Evolutionary conservation across 345 rosid genomes (phyloP).

Genomic region (Pugionium dolabratum): DNA sequence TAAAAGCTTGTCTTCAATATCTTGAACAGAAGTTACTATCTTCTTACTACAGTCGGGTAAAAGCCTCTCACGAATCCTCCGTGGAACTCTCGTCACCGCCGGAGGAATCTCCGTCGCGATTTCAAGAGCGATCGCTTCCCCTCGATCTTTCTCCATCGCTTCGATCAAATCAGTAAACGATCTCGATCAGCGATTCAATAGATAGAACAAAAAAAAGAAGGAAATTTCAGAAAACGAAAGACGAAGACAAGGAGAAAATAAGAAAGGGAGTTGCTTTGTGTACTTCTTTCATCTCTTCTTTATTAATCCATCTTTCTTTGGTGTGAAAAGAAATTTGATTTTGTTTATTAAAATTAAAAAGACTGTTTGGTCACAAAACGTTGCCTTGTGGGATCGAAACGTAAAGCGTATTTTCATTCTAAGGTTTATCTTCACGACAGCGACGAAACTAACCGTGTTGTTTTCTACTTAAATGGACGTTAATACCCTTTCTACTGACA

Average conservation of each 20-base stretch:
- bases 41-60: slow-evolving; percentile 54
- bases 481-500: slow-evolving; percentile 27
- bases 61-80: slow-evolving; percentile 73
- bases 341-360: background rate
- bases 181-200: slow-evolving; percentile 10
- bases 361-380: slow-evolving; percentile 44
- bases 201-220: background rate
- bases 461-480: background rate
- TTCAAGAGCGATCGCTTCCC: slow-evolving; percentile 54
- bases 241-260: slow-evolving; percentile 16
- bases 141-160: slow-evolving; percentile 54
- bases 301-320: background rate
- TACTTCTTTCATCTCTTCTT: slow-evolving; percentile 6
- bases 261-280: slow-evolving; percentile 38
- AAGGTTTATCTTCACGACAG: slow-evolving; percentile 38
- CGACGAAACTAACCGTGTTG: slow-evolving; percentile 42
- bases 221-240: slow-evolving; percentile 22
- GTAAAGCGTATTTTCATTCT: slow-evolving; percentile 24
- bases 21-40: slow-evolving; percentile 65
- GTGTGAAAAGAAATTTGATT: slow-evolving; percentile 10
- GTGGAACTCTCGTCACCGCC: slow-evolving; percentile 59
- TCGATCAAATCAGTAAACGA: slow-evolving; percentile 37
- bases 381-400: slow-evolving; percentile 37
- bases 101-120: slow-evolving; percentile 47
- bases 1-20: slow-evolving; percentile 90